Evolutionary conservation across 805 yeast genomes (phyloP).

Genomic region (Metahyphopichia silvanorum): DNA sequence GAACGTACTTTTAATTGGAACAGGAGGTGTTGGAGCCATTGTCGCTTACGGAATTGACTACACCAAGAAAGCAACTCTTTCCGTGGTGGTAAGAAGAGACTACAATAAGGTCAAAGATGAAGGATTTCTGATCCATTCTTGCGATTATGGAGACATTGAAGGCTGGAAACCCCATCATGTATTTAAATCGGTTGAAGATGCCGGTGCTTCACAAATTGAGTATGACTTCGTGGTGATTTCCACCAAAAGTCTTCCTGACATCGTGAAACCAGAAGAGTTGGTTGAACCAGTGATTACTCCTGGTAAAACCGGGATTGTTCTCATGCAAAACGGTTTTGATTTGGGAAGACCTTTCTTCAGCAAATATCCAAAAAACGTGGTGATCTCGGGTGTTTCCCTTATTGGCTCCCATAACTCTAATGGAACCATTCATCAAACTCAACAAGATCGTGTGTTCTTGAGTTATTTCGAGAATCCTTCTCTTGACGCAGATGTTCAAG

Average conservation of each 20-base stretch:
- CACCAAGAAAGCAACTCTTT: constrained; percentile 46
- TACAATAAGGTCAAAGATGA: constrained; percentile 47
- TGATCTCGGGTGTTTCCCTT: constrained; percentile 62
- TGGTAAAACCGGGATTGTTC: constrained; percentile 44
- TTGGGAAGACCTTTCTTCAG: constrained; percentile 52
- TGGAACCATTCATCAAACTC: constrained; percentile 49
- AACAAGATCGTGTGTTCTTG: constrained; percentile 47
- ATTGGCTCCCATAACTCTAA: constrained; percentile 53
- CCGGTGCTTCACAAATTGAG: constrained; percentile 17
- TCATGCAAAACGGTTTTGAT: constrained; percentile 67
- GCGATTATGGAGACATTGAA: constrained; percentile 55
- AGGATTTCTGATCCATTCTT: constrained; percentile 61
- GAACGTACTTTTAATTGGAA: constrained; percentile 56
- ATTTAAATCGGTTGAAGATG: constrained; percentile 46
- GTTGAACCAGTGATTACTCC: constrained; percentile 48
- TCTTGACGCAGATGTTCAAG: constrained; percentile 24
- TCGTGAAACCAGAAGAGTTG: constrained; percentile 50
- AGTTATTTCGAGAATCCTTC: constrained; percentile 49
- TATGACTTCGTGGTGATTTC: constrained; percentile 61
- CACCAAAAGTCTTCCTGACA: constrained; percentile 66
- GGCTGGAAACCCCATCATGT: constrained; percentile 54
- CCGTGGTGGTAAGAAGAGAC: constrained; percentile 65
- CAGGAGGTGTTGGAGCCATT: constrained; percentile 78
- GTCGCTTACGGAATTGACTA: constrained; percentile 56
- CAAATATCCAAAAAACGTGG: constrained; percentile 48